These are phyloP conservation scores for Aspergillus olivimuriae DNA, from an alignment of 495 filamentous ascomycete species.

Conservation along the genomic window DNA sequence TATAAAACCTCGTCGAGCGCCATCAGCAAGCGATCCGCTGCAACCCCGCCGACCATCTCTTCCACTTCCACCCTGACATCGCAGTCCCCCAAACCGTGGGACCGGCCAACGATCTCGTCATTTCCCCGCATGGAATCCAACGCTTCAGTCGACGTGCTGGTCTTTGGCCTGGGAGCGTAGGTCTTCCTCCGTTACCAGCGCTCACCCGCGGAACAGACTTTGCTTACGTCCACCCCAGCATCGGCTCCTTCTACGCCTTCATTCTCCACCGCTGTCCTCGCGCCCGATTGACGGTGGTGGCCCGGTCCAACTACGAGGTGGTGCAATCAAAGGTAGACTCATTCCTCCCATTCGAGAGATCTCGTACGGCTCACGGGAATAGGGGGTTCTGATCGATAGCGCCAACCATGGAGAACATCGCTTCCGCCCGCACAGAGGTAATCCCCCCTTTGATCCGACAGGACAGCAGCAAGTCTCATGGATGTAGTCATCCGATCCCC, in stretches of 20 bases:
- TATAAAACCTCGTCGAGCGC: no score
- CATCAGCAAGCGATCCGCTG: no score
- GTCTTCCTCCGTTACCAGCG: background rate
- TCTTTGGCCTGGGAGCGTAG: background rate
- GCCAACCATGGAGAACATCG: background rate
- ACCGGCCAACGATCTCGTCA: no score
- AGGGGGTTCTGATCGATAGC: background rate
- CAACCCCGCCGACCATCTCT: no score
- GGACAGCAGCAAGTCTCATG: background rate
- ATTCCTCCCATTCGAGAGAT: background rate
- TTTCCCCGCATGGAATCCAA: no score
- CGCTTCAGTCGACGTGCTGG: background rate
- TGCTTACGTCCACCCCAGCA: background rate
- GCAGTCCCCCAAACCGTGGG: no score
- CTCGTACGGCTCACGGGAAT: background rate
- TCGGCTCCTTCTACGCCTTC: background rate
- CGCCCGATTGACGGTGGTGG: background rate
- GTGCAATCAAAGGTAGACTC: background rate
- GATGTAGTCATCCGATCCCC: background rate
- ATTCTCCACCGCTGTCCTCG: background rate
- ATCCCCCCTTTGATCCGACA: background rate
- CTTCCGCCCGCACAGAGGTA: background rate
- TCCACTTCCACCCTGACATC: no score
- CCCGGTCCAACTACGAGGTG: background rate
- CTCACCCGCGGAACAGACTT: background rate